Conservation (phyloP, 805 yeast species). For the Barnettozyma populi region DNA sequence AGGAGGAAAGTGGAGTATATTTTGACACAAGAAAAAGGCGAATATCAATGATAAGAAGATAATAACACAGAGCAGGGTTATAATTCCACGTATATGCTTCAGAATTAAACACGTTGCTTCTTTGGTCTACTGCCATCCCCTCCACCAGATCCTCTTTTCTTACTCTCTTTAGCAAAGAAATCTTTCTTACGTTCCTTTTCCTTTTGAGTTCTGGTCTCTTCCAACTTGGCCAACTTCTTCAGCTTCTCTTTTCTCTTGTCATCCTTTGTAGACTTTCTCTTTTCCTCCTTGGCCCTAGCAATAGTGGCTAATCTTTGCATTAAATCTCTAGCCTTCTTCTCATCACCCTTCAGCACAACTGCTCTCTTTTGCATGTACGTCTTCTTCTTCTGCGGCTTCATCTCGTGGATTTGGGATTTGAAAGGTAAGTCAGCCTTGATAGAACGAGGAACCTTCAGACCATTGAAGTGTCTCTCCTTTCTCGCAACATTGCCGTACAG, state of each 20-base stretch:
- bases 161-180: constrained; percentile 67
- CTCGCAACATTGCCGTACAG: constrained; percentile 73
- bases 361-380: constrained; percentile 89
- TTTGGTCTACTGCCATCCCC: constrained; percentile 27
- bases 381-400: constrained; percentile 81
- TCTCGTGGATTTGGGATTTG: constrained; percentile 81
- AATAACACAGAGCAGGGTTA: too few relatives aligned
- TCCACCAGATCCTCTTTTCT: constrained; percentile 44
- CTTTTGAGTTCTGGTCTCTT: constrained; percentile 64
- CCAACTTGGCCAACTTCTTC: constrained; percentile 70
- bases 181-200: constrained; percentile 85
- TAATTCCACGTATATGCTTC: background rate
- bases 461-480: constrained; percentile 76
- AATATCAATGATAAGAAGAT: too few relatives aligned
- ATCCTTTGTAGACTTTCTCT: constrained; percentile 65
- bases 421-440: constrained; percentile 79
- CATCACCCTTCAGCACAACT: constrained; percentile 87
- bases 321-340: constrained; percentile 85
- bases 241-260: constrained; percentile 71
- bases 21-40: too few relatives aligned
- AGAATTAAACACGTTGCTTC: constrained; percentile 19
- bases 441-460: constrained; percentile 78
- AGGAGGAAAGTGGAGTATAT: too few relatives aligned
- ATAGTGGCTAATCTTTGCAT: constrained; percentile 83
- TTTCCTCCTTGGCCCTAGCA: constrained; percentile 77